These are phyloP conservation scores for Monosporascus sp. DNA, from an alignment of 2,329 filamentous ascomycete genomes.

Conservation along the genomic window DNA sequence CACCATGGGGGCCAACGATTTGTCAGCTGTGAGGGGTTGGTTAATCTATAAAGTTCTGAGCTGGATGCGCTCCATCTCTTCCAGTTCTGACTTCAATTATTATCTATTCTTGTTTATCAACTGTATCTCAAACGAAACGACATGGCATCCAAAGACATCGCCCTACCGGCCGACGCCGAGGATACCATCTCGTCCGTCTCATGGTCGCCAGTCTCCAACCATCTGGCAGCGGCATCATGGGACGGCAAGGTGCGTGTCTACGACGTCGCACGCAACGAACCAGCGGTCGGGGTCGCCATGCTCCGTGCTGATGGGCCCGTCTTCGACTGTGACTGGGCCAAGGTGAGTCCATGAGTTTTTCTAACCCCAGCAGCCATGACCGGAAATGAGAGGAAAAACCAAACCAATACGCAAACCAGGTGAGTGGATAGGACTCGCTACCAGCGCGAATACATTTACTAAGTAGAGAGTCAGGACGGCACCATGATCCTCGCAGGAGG, in stretches of 20 bases:
- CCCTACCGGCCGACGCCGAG: constrained; percentile 20
- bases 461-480: constrained; percentile 24
- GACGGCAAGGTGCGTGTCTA: constrained; percentile 31
- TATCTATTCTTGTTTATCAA: too few species aligned
- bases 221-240: constrained; percentile 30
- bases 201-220: constrained; percentile 28
- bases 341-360: constrained; percentile 28
- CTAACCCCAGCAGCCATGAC: constrained; percentile 23
- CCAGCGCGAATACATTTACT: background rate
- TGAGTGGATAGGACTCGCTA: constrained; percentile 7
- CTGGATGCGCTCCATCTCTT: too few species aligned
- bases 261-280: constrained; percentile 19
- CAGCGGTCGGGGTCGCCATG: constrained; percentile 17
- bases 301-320: constrained; percentile 22
- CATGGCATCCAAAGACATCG: constrained; percentile 12
- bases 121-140: background rate
- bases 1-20: too few species aligned
- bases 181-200: constrained; percentile 31
- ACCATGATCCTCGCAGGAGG: constrained; percentile 24
- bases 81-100: too few species aligned
- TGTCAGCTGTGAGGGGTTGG: too few species aligned
- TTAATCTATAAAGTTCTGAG: too few species aligned
- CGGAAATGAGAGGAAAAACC: constrained; percentile 9
- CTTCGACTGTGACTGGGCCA: constrained; percentile 30
- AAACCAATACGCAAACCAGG: constrained; percentile 18